These are phyloP conservation scores for Micromonas pusilla DNA, from an alignment of 139 green algal genomes.

Conservation along the genomic window DNA sequence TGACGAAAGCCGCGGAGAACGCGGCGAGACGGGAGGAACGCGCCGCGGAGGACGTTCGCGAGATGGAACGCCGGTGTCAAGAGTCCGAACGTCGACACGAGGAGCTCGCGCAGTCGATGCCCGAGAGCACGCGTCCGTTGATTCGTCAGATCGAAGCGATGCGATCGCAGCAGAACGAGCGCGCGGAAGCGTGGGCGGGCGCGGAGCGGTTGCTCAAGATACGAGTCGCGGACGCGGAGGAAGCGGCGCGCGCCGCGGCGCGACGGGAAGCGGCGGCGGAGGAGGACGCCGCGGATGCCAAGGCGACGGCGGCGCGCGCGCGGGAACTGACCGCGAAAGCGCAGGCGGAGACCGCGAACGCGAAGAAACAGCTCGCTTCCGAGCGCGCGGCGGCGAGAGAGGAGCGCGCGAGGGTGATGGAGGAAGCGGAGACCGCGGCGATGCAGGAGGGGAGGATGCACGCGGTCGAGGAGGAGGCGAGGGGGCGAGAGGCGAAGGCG, in stretches of 20 bases:
- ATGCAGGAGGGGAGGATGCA: conserved; percentile 24
- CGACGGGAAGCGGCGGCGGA: not conserved
- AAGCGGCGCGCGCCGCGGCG: not conserved
- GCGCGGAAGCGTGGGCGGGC: conserved; percentile 40
- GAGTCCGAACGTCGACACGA: conserved; percentile 76
- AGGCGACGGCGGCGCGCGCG: too few relatives aligned
- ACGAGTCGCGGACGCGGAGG: conserved; percentile 48
- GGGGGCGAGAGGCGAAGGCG: conserved; percentile 7
- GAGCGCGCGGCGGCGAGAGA: too few relatives aligned
- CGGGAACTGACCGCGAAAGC: not conserved
- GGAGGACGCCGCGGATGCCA: not conserved
- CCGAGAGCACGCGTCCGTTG: conserved; percentile 81
- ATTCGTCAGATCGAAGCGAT: conserved; percentile 86
- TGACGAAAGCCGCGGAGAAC: conserved; percentile 6
- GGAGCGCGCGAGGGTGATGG: conserved; percentile 21
- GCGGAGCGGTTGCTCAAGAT: conserved; percentile 58
- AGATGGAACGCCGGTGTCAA: conserved; percentile 38
- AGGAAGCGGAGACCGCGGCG: conserved; percentile 27
- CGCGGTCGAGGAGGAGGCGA: conserved; percentile 33
- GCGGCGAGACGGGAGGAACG: conserved; percentile 35
- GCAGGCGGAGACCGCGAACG: not conserved
- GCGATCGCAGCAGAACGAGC: conserved; percentile 43
- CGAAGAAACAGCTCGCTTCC: too few relatives aligned
- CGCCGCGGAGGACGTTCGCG: conserved; percentile 28
- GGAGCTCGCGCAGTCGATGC: conserved; percentile 72